A percentile compares a stretch with the other conserved stretches of the same genome.
These are phyloP conservation scores for Crithidia mellificae DNA, from an alignment of 208 protist genomes.

Conservation along the genomic window DNA sequence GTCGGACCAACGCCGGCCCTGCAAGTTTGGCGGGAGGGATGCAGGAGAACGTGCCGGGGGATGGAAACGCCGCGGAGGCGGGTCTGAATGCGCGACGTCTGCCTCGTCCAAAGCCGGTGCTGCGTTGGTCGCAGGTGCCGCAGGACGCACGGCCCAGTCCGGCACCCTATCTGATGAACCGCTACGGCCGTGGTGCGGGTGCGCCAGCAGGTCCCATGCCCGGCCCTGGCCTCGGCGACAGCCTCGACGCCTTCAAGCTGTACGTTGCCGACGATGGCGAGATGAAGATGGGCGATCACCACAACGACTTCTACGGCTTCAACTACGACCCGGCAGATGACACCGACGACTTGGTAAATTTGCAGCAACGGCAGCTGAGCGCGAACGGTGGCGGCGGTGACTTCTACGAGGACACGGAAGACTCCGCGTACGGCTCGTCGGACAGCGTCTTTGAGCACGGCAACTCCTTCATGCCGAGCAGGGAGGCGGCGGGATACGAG, in stretches of 20 bases:
- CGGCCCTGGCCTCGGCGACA: constrained; percentile 19
- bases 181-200: constrained; percentile 9
- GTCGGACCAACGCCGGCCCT: too few relatives aligned
- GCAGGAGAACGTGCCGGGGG: not conserved
- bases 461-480: not conserved
- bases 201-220: not conserved
- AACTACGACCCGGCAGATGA: constrained; percentile 29
- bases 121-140: constrained; percentile 23
- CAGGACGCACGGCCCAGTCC: constrained; percentile 2
- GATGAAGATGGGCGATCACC: constrained; percentile 26
- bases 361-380: constrained; percentile 17
- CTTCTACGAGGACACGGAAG: constrained; percentile 18
- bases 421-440: constrained; percentile 6
- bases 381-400: constrained; percentile 8
- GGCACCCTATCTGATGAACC: constrained; percentile 9
- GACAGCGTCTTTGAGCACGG: not conserved
- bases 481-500: not conserved
- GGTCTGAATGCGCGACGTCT: not conserved
- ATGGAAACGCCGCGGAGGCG: not conserved
- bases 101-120: constrained; percentile 13
- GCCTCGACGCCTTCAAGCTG: constrained; percentile 27
- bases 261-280: constrained; percentile 37
- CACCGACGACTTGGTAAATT: constrained; percentile 4
- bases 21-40: not conserved
- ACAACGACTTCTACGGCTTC: constrained; percentile 31